Conservation (phyloP, 2,329 filamentous ascomycete genomes). For the Lachnellula cervina region DNA sequence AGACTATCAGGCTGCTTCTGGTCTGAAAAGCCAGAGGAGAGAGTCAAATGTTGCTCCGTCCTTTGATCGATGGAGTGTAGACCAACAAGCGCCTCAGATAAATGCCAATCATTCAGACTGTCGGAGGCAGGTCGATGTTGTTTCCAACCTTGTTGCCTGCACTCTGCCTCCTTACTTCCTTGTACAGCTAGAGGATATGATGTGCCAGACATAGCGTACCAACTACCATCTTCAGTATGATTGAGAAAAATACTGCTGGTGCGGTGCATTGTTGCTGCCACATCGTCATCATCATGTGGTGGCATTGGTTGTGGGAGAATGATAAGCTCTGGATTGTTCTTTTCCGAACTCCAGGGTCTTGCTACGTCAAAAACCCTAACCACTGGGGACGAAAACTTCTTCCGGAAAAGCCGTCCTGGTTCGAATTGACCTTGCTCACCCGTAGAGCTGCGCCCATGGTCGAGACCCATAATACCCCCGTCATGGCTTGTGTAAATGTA, state of each 20-base stretch:
- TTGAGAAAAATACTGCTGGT: conserved; percentile 76
- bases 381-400: conserved; percentile 71
- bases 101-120: conserved; percentile 37
- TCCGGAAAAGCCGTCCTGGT: conserved; percentile 50
- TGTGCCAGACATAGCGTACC: conserved; percentile 88
- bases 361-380: conserved; percentile 86
- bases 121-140: conserved; percentile 35
- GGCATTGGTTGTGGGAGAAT: conserved; percentile 81
- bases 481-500: conserved; percentile 88
- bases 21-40: conserved; percentile 34
- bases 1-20: conserved; percentile 28
- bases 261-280: conserved; percentile 47
- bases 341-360: conserved; percentile 62
- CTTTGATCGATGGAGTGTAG: conserved; percentile 58
- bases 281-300: conserved; percentile 45
- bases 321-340: conserved; percentile 69
- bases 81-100: conserved; percentile 62
- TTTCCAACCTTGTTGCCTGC: conserved; percentile 51
- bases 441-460: conserved; percentile 44
- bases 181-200: conserved; percentile 82
- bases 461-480: conserved; percentile 76
- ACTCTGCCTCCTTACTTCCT: conserved; percentile 47
- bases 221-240: conserved; percentile 77
- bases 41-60: conserved; percentile 40
- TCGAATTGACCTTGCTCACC: conserved; percentile 28